Base-by-base conservation (phyloP, 208 protist species). In the Entamoeba invadens region DNA sequence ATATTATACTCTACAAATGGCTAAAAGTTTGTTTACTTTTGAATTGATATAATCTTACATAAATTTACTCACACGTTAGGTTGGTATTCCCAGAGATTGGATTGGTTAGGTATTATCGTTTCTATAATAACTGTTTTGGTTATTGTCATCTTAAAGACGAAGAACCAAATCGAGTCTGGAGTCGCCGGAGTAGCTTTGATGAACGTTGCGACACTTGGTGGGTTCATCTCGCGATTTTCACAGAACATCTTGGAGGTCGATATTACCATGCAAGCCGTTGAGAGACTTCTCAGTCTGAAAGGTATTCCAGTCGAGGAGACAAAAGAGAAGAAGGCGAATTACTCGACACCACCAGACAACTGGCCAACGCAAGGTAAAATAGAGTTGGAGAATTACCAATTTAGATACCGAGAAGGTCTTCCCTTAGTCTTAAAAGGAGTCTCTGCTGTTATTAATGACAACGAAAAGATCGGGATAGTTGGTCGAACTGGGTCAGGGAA, bases 401-500 rank as follows among this genome's bases (percentile, higher is more conserved):
- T 45, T 45, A 91, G 77, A 91, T 91, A 91, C 72, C 94, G 95
- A 42, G 38, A 92, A 18, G 95, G 94, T 21, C 57, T 96, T 21
- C 42, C 35, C 5, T 21, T 94, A 44, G 95, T 95, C 38, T 45
- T 96, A 45, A 94, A 94, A 42, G 87, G 94, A 45, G 45, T 96
- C 16, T 50, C 16, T 42, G 95, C 96, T 31, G n/a, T 3, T 31
- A 92, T 96, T 3, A 21, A 87, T 3, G 42, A 91, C 68, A 93
- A 93, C 0, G 94, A 96, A 50, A 96, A 96, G 45, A 46, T 96
- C 47, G 96, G 95, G 12, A 50, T 96, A 31, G 95, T 96, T 14
- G 96, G 96, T 18, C 93, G 95, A 35, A 96, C 96, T 45, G 96
- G 96, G 4, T 68, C 94, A 35, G 96, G 96, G 4, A 96, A 96